Base-by-base conservation (phyloP, 1,139 yeast genomes). In the Geotrichum aggregatum region DNA sequence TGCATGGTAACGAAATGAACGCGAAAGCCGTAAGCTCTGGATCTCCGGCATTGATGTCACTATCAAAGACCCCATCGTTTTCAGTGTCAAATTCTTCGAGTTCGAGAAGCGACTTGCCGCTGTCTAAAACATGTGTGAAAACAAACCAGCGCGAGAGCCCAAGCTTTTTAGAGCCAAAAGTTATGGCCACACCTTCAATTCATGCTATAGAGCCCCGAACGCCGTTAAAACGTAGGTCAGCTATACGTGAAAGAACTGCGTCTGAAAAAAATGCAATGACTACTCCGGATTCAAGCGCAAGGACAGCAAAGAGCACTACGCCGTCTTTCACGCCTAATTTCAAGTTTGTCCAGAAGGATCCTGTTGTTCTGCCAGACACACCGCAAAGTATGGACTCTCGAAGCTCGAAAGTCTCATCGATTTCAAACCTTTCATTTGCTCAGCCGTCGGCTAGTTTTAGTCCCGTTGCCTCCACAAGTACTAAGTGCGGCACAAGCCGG, bases 261-360 rank as follows among this genome's bases (percentile, higher is more conserved):
- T 39, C 45, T 1, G 51, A 48, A 35, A 34, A 36, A 31, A 48
- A 48, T 33, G 8, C 31, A 19, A 18, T 43, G 28, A 30, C 28
- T 1, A 18, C 46, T 13, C 30, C 33, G 4, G 16, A 8, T 1
- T 19, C 38, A 2, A 28, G 38, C 2, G 5, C 33, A 33, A 30
- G 18, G 10, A 26, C 28, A 2, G 13, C 22, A 3, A 38, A 38
- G 3, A 22, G 24, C 22, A 8, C 46, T n/a, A 11, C 46, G 8
- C 3, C 45, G n/a, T 13, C 31, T 13, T 14, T 8, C 2, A 43
- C 39, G 7, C 46, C 46, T 7, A 26, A 16, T 7, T 40, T 31
- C 14, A 43, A 43, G 24, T 6, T 18, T 18, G 35, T 13, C 11
- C 22, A 26, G 16, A 28, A 28, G 11, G 35, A 14, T 5, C 6